phyloP scores from a whole-genome alignment of 2,329 filamentous ascomycete species.

The Dissoconium aciculare region DNA sequence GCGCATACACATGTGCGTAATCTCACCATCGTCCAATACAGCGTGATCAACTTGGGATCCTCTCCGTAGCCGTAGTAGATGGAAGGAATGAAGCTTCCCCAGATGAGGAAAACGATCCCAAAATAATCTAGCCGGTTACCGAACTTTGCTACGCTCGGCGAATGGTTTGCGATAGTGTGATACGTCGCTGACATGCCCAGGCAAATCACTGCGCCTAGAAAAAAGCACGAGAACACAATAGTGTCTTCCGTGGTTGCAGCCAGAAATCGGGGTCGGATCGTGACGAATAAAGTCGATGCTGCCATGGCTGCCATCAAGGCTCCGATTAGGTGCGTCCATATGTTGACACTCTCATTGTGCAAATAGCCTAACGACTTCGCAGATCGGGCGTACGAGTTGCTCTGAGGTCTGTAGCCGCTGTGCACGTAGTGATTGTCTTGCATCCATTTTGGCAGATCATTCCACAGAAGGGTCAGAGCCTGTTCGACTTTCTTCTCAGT shows the following conservation, averaged over 20 bases:
- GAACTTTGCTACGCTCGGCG: conserved; percentile 57
- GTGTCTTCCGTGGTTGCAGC: conserved; percentile 48
- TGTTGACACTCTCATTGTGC: conserved; percentile 58
- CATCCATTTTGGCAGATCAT: conserved; percentile 32
- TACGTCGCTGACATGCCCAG: conserved; percentile 48
- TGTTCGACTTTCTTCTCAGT: conserved; percentile 24
- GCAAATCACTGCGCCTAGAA: conserved; percentile 43
- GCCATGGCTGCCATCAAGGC: conserved; percentile 42
- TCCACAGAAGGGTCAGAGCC: conserved; percentile 31
- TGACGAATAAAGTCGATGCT: conserved; percentile 39
- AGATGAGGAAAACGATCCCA: conserved; percentile 82
- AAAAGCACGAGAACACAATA: conserved; percentile 64
- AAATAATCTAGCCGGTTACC: conserved; percentile 92
- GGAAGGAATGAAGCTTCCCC: conserved; percentile 78
- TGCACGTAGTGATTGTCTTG: conserved; percentile 55
- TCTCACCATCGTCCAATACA: conserved; percentile 62
- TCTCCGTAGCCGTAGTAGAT: conserved; percentile 78
- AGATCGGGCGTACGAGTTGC: conserved; percentile 45
- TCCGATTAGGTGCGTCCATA: conserved; percentile 57
- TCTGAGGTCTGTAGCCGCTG: conserved; percentile 49
- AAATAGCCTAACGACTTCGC: conserved; percentile 45
- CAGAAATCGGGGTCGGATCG: conserved; percentile 50
- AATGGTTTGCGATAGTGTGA: conserved; percentile 78
- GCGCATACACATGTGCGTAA: too few species aligned
- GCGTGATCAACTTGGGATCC: conserved; percentile 45